Evolutionary conservation across 768 basidiomycete species (phyloP).

Genomic region (Lactifluus piperatus): DNA sequence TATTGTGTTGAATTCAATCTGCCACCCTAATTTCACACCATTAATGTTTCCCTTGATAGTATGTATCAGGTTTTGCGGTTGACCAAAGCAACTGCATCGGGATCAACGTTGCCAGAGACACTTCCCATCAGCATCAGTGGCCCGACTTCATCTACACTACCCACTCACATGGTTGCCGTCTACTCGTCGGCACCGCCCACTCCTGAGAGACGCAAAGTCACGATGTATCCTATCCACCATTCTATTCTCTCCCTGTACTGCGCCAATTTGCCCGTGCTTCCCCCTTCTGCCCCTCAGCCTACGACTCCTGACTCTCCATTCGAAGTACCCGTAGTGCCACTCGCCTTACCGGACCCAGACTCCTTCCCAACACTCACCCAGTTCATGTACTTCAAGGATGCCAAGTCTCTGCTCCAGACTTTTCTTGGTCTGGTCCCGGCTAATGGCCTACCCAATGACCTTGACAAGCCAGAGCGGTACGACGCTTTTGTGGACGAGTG

Average conservation of each 20-base stretch:
- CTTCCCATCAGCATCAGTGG: slow-evolving; percentile 5
- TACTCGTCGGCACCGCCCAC: slow-evolving; percentile 14
- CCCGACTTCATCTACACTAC: neutral
- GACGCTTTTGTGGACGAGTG: slow-evolving; percentile 10
- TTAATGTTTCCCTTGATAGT: neutral
- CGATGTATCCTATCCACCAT: slow-evolving; percentile 58
- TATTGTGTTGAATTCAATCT: neutral
- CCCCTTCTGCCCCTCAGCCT: slow-evolving; percentile 27
- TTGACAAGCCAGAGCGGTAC: slow-evolving; percentile 5
- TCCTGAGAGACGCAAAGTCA: slow-evolving; percentile 8
- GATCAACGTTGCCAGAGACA: slow-evolving; percentile 10
- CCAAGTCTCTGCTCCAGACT: slow-evolving; percentile 39
- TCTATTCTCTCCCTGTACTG: slow-evolving; percentile 64
- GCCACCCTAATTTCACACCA: neutral
- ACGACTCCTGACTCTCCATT: slow-evolving; percentile 26
- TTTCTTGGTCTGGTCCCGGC: slow-evolving; percentile 30
- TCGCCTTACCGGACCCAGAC: slow-evolving; percentile 54
- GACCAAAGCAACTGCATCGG: slow-evolving; percentile 9
- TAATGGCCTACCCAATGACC: slow-evolving; percentile 10
- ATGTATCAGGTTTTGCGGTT: slow-evolving; percentile 17
- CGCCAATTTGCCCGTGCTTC: slow-evolving; percentile 50
- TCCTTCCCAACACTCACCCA: slow-evolving; percentile 50
- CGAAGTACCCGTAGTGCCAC: slow-evolving; percentile 48
- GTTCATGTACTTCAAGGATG: slow-evolving; percentile 60
- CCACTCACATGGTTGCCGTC: slow-evolving; percentile 19